Conservation (phyloP, 1,284 basidiomycete species). For the Cutaneotrichosporon cutaneum region DNA sequence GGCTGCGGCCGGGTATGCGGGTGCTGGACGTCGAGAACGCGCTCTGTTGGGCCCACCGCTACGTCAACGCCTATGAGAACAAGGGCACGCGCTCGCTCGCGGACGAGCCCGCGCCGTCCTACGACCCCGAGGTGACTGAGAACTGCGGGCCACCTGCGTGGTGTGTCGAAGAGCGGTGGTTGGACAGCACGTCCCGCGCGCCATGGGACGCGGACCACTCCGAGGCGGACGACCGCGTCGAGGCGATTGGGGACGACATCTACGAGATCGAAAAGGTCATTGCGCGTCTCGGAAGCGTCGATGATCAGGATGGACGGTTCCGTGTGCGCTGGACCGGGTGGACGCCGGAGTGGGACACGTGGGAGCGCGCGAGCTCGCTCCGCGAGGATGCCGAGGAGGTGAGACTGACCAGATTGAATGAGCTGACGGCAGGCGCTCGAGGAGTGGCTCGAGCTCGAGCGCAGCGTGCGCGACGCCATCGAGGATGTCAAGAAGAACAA, state of each 20-base stretch:
- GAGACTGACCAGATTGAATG: constrained; percentile 14
- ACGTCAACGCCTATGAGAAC: constrained; percentile 23
- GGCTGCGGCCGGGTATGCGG: constrained; percentile 35
- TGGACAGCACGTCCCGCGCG: constrained; percentile 12
- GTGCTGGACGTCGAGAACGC: constrained; percentile 39
- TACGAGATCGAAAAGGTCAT: constrained; percentile 39
- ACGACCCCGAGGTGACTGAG: constrained; percentile 16
- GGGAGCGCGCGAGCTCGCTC: constrained; percentile 28
- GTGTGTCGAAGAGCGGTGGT: constrained; percentile 28
- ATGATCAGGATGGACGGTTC: constrained; percentile 22
- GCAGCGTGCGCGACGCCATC: constrained; percentile 2
- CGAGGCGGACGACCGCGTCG: constrained; percentile 22
- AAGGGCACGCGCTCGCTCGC: constrained; percentile 18
- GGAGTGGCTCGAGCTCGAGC: constrained; percentile 35
- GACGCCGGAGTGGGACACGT: constrained; percentile 40
- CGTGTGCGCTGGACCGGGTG: constrained; percentile 43
- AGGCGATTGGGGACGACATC: constrained; percentile 8
- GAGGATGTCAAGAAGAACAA: constrained; percentile 9
- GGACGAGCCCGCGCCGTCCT: constrained; percentile 19
- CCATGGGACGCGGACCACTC: constrained; percentile 21
- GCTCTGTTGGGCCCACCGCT: constrained; percentile 41
- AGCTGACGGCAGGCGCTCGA: constrained; percentile 22
- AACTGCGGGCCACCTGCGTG: constrained; percentile 26
- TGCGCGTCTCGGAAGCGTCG: constrained; percentile 8
- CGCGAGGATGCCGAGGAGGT: constrained; percentile 31